Evolutionary conservation across 495 filamentous ascomycete species (phyloP), one percentile per base, ranked within the genome.

Genomic region (Penicillium riverlandense): DNA sequence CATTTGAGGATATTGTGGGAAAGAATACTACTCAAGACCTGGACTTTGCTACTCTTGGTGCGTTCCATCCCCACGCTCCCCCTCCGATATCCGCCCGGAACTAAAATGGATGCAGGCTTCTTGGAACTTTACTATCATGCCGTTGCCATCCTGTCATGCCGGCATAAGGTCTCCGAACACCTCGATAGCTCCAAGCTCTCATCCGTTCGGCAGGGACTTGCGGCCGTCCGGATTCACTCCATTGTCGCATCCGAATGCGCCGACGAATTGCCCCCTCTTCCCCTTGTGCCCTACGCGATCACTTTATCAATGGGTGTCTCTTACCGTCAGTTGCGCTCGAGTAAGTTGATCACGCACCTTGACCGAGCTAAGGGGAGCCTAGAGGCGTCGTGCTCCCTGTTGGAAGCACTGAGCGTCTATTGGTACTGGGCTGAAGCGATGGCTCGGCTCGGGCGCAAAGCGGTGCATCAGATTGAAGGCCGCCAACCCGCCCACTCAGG

Each of bases 41-140:
- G 38, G 53, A 62, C n/a, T 65, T 61, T 52, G 38, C 50, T 31
- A 61, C 54, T 22, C 52, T 58, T 16, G 59, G 58, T 67, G 40
- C 7, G 54, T 38, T 7, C 32, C 14, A 34, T 30, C 32, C 31
- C 47, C 14, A 33, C n/a, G 9, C 7, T 16, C 15, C 15, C 15
- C 15, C 15, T 4, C 15, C 15, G 1, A 16, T 1, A 39, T 38
- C n/a, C 11, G 6, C 3, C 22, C 22, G 22, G 22, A 22, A 22
- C 22, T 22, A 22, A 22, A 22, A 22, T 22, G 0, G 22, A 6
- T 0, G 22, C 37, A 83, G 81, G 74, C 1, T 75, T 83, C 1
- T 56, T 87, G 5, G 83, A 87, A 49, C 69, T 84, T 6, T 79
- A 82, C 41, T 87, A 90, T 50, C 81, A 87, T 50, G 76, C 78